Base-by-base conservation (phyloP, 495 filamentous ascomycete genomes). In the Penicillium egyptiacum region DNA sequence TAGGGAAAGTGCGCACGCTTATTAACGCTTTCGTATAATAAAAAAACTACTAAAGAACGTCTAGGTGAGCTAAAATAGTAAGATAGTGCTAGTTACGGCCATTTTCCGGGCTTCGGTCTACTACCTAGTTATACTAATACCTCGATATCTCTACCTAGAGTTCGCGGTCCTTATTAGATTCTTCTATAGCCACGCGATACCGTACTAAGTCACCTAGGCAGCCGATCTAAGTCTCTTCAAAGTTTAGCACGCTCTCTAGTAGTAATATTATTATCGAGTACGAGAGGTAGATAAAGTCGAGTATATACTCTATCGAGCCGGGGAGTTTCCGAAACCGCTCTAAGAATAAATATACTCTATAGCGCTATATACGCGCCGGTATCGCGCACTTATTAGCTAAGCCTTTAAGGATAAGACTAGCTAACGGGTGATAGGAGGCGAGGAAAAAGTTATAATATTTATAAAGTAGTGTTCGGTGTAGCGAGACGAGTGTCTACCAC, bases 191-290 rank as follows among this genome's bases (percentile, higher is more conserved):
- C 88, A 93, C 92, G 0, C 85, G 74, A 50, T 88, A 89, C 31
- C 86, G 70, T 1, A 83, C 87, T 4, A 94, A 69, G 68, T 94
- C 90, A 0, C 90, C 91, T 0, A 96, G 76, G 62, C 90, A 96
- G 59, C 96, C 91, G 23, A 96, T 88, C 92, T 91, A 96, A 0
- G 88, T 95, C 44, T 92, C 89, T 58, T 88, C 81, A 62, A 92
- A 96, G 0, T 79, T 72, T 3, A 86, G 81, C 0, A 92, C 87
- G 0, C 86, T 91, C 64, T 93, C 89, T 53, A 88, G 81, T 0
- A 94, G 74, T 4, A 93, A 68, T 0, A 87, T 85, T 80, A 93
- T 86, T 82, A 90, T 89, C 19, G 86, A 85, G 61, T 92, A 93
- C 0, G 90, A 88, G 23, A 91, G 67, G 56, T 90, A 89, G 40